These are phyloP conservation scores for Penicillium sp. DNA, from an alignment of 2,329 filamentous ascomycete genomes.

Conservation along the genomic window DNA sequence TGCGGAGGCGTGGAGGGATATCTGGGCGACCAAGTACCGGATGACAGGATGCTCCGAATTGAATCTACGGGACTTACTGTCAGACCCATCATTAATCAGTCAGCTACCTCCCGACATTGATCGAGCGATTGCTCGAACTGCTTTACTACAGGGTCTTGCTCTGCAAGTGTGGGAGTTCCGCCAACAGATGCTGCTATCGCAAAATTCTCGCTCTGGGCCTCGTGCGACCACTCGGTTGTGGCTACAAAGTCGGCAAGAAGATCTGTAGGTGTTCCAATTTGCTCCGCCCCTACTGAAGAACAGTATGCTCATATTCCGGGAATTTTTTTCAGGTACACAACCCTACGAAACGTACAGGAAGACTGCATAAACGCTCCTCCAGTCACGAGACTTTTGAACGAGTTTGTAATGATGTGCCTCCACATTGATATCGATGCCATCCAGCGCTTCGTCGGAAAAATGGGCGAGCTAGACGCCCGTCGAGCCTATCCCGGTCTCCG, in stretches of 20 bases:
- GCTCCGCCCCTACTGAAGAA: no score
- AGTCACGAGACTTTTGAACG: slow-evolving; percentile 17
- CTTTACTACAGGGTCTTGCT: slow-evolving; percentile 16
- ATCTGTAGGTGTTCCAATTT: slow-evolving; percentile 8
- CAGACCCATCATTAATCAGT: slow-evolving; percentile 16
- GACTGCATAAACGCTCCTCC: slow-evolving; percentile 1
- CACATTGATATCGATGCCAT: slow-evolving; percentile 22
- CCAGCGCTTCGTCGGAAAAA: slow-evolving; percentile 22
- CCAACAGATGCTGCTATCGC: slow-evolving; percentile 20
- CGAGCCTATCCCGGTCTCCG: slow-evolving; percentile 20
- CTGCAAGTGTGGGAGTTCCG: slow-evolving; percentile 20
- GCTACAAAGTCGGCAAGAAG: slow-evolving; percentile 25
- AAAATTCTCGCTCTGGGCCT: slow-evolving; percentile 5
- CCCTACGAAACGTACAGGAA: slow-evolving; percentile 7
- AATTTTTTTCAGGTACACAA: slow-evolving; percentile 12
- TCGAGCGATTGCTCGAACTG: slow-evolving; percentile 8
- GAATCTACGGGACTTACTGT: slow-evolving; percentile 17
- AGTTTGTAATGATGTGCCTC: slow-evolving; percentile 22
- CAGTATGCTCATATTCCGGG: background rate
- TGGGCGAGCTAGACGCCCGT: slow-evolving; percentile 20
- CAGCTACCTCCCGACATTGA: slow-evolving; percentile 15
- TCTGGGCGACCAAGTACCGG: slow-evolving; percentile 15
- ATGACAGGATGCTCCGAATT: slow-evolving; percentile 3
- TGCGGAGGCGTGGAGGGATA: slow-evolving; percentile 16
- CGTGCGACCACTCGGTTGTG: slow-evolving; percentile 17